Evolutionary conservation across 305 asterid species (phyloP).

Genomic region (Salvia sclarea): DNA sequence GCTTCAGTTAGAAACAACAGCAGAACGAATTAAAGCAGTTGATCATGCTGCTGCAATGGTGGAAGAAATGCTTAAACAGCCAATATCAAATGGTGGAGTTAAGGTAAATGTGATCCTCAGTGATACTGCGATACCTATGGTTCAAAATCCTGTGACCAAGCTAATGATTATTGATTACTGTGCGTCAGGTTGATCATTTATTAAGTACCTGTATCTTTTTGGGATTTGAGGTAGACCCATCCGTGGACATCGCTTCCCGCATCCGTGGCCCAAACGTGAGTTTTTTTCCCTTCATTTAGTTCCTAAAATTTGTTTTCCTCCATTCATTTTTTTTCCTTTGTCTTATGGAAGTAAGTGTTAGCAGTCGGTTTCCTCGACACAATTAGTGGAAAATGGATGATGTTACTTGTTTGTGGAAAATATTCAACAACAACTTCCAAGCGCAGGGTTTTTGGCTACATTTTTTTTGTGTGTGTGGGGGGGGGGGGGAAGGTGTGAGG

Average conservation of each 20-base stretch:
- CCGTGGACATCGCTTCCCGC: slow-evolving; percentile 65
- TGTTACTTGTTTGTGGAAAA: background rate
- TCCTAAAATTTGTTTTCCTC: slow-evolving; percentile 19
- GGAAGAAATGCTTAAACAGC: slow-evolving; percentile 89
- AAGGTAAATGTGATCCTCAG: slow-evolving; percentile 53
- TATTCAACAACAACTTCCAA: slow-evolving; percentile 13
- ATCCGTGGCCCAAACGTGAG: slow-evolving; percentile 99
- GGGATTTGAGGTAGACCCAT: slow-evolving; percentile 93
- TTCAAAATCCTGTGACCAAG: slow-evolving; percentile 23
- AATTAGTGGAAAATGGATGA: slow-evolving; percentile 14
- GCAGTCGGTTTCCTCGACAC: slow-evolving; percentile 13
- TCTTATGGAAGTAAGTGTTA: slow-evolving; percentile 13
- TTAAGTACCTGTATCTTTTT: slow-evolving; percentile 71
- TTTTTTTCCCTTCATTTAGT: slow-evolving; percentile 28
- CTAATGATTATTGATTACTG: slow-evolving; percentile 21
- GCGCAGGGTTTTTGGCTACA: background rate
- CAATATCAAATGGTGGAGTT: slow-evolving; percentile 46
- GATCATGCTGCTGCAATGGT: slow-evolving; percentile 94
- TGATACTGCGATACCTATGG: slow-evolving; percentile 26
- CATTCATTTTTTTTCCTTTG: background rate
- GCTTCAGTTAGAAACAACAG: slow-evolving; percentile 83
- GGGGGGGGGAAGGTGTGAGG: background rate
- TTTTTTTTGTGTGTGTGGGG: background rate
- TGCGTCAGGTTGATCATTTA: slow-evolving; percentile 62
- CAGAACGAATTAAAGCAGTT: slow-evolving; percentile 88